A percentile compares a stretch with the other conserved stretches of the same genome.
Evolutionary conservation across 768 basidiomycete species (phyloP).

Genomic region (Agaricus sinodeliciosus): DNA sequence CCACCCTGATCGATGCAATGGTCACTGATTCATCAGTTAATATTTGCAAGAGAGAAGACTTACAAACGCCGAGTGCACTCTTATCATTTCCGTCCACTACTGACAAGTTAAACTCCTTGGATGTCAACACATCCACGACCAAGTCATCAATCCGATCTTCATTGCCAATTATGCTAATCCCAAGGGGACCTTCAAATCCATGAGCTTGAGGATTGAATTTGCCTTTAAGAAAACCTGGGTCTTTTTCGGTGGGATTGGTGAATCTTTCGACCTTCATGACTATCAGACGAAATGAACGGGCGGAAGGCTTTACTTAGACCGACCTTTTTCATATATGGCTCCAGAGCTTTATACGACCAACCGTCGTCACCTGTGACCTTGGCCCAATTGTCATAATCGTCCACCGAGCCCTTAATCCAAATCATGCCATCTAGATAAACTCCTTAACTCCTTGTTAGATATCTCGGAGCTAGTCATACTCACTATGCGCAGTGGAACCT

Average conservation of each 20-base stretch:
- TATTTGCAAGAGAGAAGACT: background rate
- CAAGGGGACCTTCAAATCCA: background rate
- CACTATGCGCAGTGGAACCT: constrained; percentile 16
- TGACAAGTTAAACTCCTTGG: background rate
- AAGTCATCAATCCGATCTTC: background rate
- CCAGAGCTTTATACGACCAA: constrained; percentile 30
- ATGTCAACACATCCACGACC: background rate
- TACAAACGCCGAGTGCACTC: constrained; percentile 7
- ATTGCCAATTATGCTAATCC: background rate
- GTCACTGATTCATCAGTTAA: background rate
- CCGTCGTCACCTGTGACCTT: constrained; percentile 34
- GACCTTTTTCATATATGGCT: constrained; percentile 20
- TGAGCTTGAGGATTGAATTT: background rate
- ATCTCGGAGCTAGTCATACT: background rate
- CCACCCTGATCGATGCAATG: background rate
- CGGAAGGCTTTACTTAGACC: background rate
- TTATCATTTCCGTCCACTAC: background rate
- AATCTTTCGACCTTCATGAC: background rate
- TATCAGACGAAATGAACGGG: background rate
- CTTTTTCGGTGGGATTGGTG: background rate
- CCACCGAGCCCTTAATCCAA: constrained; percentile 24
- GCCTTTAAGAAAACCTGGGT: background rate
- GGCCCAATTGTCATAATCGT: constrained; percentile 50
- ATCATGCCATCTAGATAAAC: constrained; percentile 17
- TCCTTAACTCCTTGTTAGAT: background rate